Conservation (phyloP, 1,139 yeast species). For the Blastobotrys malaysiensis region DNA sequence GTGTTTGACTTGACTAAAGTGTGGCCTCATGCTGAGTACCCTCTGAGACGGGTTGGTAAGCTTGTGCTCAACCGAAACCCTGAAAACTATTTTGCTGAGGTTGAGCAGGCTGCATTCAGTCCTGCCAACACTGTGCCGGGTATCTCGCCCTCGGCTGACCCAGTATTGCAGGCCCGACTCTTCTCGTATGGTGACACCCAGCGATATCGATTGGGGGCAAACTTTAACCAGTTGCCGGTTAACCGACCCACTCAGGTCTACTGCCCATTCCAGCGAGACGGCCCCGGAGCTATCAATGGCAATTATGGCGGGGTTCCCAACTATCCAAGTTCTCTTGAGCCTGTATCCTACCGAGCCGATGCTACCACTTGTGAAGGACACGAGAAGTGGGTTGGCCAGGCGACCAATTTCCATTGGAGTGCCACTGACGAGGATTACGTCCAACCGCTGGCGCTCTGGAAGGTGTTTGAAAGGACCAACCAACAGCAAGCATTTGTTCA, state of each 20-base stretch:
- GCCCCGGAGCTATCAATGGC: conserved; percentile 72
- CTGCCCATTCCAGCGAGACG: conserved; percentile 62
- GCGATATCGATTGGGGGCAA: conserved; percentile 55
- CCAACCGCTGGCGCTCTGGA: conserved; percentile 65
- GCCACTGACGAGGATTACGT: conserved; percentile 58
- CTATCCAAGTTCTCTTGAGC: conserved; percentile 39
- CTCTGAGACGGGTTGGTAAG: conserved; percentile 66
- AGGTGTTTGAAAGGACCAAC: conserved; percentile 60
- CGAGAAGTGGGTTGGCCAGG: conserved; percentile 85
- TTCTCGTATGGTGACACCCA: conserved; percentile 84
- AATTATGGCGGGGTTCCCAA: conserved; percentile 82
- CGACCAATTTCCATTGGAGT: conserved; percentile 83
- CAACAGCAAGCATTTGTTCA: conserved; percentile 80
- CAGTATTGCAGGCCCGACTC: conserved; percentile 74
- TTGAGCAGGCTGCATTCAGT: conserved; percentile 73
- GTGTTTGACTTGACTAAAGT: conserved; percentile 67
- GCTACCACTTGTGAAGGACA: conserved; percentile 50
- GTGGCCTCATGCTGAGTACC: conserved; percentile 72
- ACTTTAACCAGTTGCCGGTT: conserved; percentile 65
- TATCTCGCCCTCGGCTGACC: conserved; percentile 77
- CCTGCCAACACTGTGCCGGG: conserved; percentile 80
- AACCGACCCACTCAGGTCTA: conserved; percentile 42
- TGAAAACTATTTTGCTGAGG: conserved; percentile 68
- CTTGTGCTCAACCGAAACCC: conserved; percentile 64
- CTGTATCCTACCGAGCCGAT: conserved; percentile 43